A percentile compares a stretch with the other conserved stretches of the same genome.
These are phyloP conservation scores for Leccinum barrowsii DNA, from an alignment of 768 basidiomycete genomes.

Conservation along the genomic window DNA sequence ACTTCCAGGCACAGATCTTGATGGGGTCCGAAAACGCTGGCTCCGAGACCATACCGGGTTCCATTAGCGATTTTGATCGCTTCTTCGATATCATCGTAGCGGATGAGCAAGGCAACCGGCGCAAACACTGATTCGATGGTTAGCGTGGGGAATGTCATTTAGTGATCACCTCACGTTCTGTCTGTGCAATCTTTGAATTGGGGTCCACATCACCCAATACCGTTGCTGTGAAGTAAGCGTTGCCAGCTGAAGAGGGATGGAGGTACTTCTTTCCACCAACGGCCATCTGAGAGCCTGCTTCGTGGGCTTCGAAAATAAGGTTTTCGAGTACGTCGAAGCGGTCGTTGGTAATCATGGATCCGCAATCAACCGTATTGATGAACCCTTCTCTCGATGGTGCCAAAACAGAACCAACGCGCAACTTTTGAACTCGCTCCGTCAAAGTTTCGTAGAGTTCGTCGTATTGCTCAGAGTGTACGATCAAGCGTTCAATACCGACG, in stretches of 20 bases:
- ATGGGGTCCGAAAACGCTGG: constrained; percentile 90
- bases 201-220: constrained; percentile 75
- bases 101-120: constrained; percentile 83
- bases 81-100: constrained; percentile 80
- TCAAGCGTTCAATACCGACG: constrained; percentile 91
- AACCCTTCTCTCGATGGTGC: constrained; percentile 64
- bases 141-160: constrained; percentile 5
- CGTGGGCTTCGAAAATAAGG: constrained; percentile 65
- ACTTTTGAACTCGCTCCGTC: constrained; percentile 54
- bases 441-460: constrained; percentile 70
- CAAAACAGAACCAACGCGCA: constrained; percentile 79
- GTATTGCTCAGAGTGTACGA: constrained; percentile 79
- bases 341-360: constrained; percentile 77
- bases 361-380: constrained; percentile 75
- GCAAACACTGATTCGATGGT: constrained; percentile 73
- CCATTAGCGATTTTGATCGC: constrained; percentile 86
- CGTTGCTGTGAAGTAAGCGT: constrained; percentile 84
- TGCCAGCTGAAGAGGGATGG: constrained; percentile 67
- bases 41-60: constrained; percentile 87
- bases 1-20: constrained; percentile 75
- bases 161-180: constrained; percentile 53
- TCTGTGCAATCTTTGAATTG: constrained; percentile 71
- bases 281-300: constrained; percentile 59
- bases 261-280: constrained; percentile 63
- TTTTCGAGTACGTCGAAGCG: constrained; percentile 67